Evolutionary conservation across 2,329 filamentous ascomycete species (phyloP), one percentile per base, ranked within the genome.

Genomic region (Nectriaceae sp.): DNA sequence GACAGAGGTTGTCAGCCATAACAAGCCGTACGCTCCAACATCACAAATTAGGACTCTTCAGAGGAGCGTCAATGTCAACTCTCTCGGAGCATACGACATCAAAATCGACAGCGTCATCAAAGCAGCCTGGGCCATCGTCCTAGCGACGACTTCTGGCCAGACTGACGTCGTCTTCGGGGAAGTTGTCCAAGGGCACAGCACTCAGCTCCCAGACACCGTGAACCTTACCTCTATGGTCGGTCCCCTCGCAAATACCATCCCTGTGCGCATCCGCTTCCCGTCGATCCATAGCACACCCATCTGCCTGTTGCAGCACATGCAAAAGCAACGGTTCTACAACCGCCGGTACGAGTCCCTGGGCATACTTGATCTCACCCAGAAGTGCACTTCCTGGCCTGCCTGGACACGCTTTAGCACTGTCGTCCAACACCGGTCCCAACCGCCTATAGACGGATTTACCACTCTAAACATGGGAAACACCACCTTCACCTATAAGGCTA

Each of bases 141-240:
- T 85, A 5, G 75, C 78, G 0, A 76, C 72, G 20, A 63, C 82
- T 10, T 75, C 77, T 0, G 74, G 70, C 0, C 68, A 63, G 0
- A 65, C 72, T 5, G 81, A 84, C 36, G 72, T 84, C 5, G 70
- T 83, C 3, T 84, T 84, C 47, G 82, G 80, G 6, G 76, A 82
- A 56, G 64, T 77, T 3, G 67, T 81, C 13, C 74, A 76, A 11
- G 75, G 75, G 1, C 75, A 76, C 18, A 73, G 76, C 49, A 58
- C 74, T 1, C 61, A 65, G 3, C 68, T 77, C 2, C 64, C 69
- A 0, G 67, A 69, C 11, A 66, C 69, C 10, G 69, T 89, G 74
- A 85, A 89, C 51, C 87, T 73, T 15, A 64, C 68, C 2, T 73
- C 69, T 22, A 70, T 79, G 10, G 66, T 77, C 36, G 78, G 78